Evolutionary conservation across 2,329 filamentous ascomycete species (phyloP).

Genomic region (Monosporascus sp.): DNA sequence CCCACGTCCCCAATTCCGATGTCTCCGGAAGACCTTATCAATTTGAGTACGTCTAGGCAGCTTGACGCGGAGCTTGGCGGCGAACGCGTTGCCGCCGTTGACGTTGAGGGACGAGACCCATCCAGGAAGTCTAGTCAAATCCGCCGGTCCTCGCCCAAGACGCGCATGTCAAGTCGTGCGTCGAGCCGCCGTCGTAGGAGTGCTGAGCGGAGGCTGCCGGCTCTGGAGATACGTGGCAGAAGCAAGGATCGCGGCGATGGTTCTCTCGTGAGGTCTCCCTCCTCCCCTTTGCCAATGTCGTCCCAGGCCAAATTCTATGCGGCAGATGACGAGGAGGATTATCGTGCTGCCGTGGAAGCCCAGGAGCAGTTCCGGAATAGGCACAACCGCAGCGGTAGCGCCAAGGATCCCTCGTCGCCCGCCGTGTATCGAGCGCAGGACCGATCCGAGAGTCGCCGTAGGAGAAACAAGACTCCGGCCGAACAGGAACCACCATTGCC

Average conservation of each 20-base stretch:
- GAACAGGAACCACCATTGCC: constrained; percentile 25
- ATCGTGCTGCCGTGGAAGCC: constrained; percentile 46
- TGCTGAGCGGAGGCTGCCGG: constrained; percentile 38
- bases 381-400: constrained; percentile 47
- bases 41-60: constrained; percentile 46
- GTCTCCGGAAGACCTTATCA: constrained; percentile 81
- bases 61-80: constrained; percentile 19
- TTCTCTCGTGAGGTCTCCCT: constrained; percentile 65
- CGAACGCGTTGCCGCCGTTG: constrained; percentile 17
- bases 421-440: constrained; percentile 30
- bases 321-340: constrained; percentile 64
- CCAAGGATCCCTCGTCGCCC: constrained; percentile 25
- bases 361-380: constrained; percentile 53
- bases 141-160: constrained; percentile 24
- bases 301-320: constrained; percentile 49
- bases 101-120: constrained; percentile 34
- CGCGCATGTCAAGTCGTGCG: constrained; percentile 37
- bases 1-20: constrained; percentile 91
- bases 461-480: constrained; percentile 24
- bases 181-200: constrained; percentile 47
- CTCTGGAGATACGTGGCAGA: constrained; percentile 55
- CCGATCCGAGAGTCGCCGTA: constrained; percentile 34
- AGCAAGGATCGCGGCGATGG: constrained; percentile 56
- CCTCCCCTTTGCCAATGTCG: constrained; percentile 74
- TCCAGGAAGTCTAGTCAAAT: constrained; percentile 37